Percentiles rank a stretch among this genome's conserved stretches.
These are phyloP conservation scores for Adansonia digitata DNA, from an alignment of 345 rosid genomes.

Conservation along the genomic window DNA sequence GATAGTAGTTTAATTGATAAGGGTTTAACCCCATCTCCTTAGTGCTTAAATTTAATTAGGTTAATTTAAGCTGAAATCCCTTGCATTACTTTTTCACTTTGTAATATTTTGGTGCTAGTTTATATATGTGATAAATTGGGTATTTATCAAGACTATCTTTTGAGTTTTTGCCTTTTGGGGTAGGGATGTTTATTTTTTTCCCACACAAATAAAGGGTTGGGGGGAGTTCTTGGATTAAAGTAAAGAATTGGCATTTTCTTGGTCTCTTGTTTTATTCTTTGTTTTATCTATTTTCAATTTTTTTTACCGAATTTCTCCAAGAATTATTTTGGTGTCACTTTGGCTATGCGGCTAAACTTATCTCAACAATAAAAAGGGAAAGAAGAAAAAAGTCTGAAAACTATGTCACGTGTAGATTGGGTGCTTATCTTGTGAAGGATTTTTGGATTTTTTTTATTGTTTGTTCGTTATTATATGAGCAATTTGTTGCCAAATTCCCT, in stretches of 20 bases:
- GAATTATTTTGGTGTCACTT: conserved; percentile 5
- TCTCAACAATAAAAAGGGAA: background rate
- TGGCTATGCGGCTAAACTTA: conserved; percentile 20
- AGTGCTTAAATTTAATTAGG: background rate
- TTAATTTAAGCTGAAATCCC: background rate
- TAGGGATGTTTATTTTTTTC: background rate
- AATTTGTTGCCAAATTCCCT: background rate
- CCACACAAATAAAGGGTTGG: background rate
- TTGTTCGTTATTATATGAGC: background rate
- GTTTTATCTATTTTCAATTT: conserved; percentile 9
- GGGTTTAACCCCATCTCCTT: conserved; percentile 24
- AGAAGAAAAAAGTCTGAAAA: background rate
- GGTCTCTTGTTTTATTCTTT: conserved; percentile 7
- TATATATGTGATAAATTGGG: background rate
- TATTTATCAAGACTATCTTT: background rate
- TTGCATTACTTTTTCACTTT: background rate
- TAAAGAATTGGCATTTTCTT: conserved; percentile 28
- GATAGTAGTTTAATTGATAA: conserved; percentile 13
- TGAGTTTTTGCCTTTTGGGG: background rate
- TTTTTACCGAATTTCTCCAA: background rate
- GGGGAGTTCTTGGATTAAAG: conserved; percentile 25
- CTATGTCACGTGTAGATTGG: conserved; percentile 15
- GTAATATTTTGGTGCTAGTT: conserved; percentile 10
- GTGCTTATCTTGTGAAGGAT: conserved; percentile 22
- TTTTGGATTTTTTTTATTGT: conserved; percentile 19